Percentiles rank a stretch among this genome's conserved stretches.
Evolutionary conservation across 2,329 filamentous ascomycete species (phyloP).

Genomic region (Clarireedia monteithiana): DNA sequence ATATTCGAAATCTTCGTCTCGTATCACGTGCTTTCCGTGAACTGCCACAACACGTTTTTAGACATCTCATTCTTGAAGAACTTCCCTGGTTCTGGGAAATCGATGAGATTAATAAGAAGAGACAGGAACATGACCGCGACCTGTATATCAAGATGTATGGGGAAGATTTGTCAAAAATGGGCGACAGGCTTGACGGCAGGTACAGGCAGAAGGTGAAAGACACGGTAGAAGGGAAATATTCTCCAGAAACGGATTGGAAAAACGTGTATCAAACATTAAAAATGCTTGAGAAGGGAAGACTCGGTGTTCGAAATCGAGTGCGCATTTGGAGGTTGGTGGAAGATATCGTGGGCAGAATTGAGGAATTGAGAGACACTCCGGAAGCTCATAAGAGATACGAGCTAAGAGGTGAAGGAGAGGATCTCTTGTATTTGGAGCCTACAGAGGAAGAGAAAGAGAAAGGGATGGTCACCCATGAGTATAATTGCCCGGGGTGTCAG

Average conservation of each 20-base stretch:
- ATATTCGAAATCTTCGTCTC: background rate
- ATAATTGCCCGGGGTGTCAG: background rate
- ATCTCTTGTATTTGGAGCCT: background rate
- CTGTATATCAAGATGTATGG: background rate
- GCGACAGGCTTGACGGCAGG: background rate
- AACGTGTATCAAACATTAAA: slow-evolving; percentile 4
- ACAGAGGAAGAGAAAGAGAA: background rate
- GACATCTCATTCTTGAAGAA: slow-evolving; percentile 6
- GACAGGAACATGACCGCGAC: background rate
- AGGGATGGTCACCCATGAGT: background rate
- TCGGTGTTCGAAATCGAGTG: slow-evolving; percentile 7
- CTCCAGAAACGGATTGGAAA: slow-evolving; percentile 6
- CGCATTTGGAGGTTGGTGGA: slow-evolving; percentile 6
- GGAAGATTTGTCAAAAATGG: slow-evolving; percentile 1
- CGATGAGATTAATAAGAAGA: slow-evolving; percentile 1
- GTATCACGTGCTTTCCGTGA: slow-evolving; percentile 8
- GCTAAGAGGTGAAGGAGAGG: background rate
- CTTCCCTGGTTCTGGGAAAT: slow-evolving; percentile 12
- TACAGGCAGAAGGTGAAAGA: slow-evolving; percentile 6
- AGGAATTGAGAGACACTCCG: background rate
- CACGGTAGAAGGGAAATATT: background rate
- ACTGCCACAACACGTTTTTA: slow-evolving; percentile 3
- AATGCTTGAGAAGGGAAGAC: slow-evolving; percentile 1
- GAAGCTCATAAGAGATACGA: background rate
- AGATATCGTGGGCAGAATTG: slow-evolving; percentile 8